Base-by-base conservation (phyloP, 768 basidiomycete species). In the Guyanaporus albipodus region DNA sequence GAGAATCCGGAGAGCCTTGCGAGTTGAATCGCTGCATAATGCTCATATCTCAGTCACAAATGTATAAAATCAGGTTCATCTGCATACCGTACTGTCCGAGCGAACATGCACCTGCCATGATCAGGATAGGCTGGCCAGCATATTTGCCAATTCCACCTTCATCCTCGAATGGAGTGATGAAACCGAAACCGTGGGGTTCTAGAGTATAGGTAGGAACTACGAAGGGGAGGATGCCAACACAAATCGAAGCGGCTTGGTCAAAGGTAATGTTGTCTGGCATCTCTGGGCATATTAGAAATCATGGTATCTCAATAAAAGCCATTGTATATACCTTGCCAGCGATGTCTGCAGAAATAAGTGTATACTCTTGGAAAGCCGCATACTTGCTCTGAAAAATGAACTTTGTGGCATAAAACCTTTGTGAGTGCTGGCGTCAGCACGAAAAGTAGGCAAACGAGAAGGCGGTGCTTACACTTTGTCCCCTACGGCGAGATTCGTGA, bases 41-140 rank as follows among this genome's bases (percentile, higher is more conserved):
- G n/a, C n/a, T n/a, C n/a, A n/a, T n/a, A n/a, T n/a, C n/a, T n/a
- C n/a, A n/a, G n/a, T n/a, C n/a, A n/a, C n/a, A n/a, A n/a, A n/a
- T n/a, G n/a, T n/a, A n/a, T n/a, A n/a, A n/a, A n/a, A n/a, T n/a
- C n/a, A n/a, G n/a, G n/a, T n/a, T n/a, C n/a, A n/a, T n/a, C n/a
- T n/a, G n/a, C n/a, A n/a, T 43, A 69, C 69, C 68, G 27, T 57
- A 67, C 50, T 72, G 69, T 2, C 71, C 72, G 8, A 73, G 50
- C n/a, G 65, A 67, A 11, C 60, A 54, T 6, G 69, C 55, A 15
- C 72, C 72, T 32, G 70, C 72, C 34, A 70, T 50, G 14, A 73
- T 55, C 8, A 73, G 8, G 17, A 67, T 52, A 3, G 69, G 64
- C 44, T 66, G 59, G 14, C 55, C 57, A 7, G 57, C 52, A 46